A percentile compares a stretch with the other conserved stretches of the same genome.
Conservation (phyloP, 2,329 filamentous ascomycete species). For the Emericellopsis atlantica region DNA sequence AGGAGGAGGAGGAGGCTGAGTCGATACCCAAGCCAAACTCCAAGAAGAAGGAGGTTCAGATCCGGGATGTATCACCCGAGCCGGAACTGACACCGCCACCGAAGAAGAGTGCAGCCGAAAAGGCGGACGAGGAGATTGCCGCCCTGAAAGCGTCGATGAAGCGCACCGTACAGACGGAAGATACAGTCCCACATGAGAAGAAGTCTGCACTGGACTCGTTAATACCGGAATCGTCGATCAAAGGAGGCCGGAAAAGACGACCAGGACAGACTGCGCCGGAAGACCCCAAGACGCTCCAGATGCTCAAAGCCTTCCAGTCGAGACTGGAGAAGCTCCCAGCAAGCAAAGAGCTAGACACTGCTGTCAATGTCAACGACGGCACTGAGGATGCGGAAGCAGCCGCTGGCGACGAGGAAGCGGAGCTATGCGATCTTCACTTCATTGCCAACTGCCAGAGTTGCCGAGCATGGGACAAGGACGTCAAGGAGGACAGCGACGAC, state of each 20-base stretch:
- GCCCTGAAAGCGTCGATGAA: conserved; percentile 74
- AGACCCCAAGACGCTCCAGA: conserved; percentile 52
- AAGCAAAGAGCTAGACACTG: conserved; percentile 24
- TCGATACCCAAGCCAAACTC: conserved; percentile 1
- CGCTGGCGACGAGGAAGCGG: conserved; percentile 49
- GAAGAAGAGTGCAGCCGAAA: conserved; percentile 44
- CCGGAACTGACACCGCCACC: conserved; percentile 8
- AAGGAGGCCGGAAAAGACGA: conserved; percentile 53
- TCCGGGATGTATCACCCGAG: conserved; percentile 7
- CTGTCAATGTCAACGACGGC: conserved; percentile 22
- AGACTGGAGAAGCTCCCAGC: conserved; percentile 50
- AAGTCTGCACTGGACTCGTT: conserved; percentile 60
- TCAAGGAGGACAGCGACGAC: conserved; percentile 45
- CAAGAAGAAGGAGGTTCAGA: conserved; percentile 6
- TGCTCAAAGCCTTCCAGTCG: conserved; percentile 69
- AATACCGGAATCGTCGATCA: conserved; percentile 59
- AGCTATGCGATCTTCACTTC: conserved; percentile 86
- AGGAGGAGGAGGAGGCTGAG: conserved; percentile 4
- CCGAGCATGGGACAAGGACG: conserved; percentile 64
- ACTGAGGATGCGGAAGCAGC: conserved; percentile 9
- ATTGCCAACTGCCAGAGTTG: conserved; percentile 93
- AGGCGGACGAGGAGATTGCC: conserved; percentile 69
- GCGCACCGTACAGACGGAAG: conserved; percentile 39
- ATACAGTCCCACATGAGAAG: conserved; percentile 37
- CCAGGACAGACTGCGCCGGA: conserved; percentile 40